phyloP scores from a whole-genome alignment of 805 yeast genomes.

The Candida methanosorbosa region DNA sequence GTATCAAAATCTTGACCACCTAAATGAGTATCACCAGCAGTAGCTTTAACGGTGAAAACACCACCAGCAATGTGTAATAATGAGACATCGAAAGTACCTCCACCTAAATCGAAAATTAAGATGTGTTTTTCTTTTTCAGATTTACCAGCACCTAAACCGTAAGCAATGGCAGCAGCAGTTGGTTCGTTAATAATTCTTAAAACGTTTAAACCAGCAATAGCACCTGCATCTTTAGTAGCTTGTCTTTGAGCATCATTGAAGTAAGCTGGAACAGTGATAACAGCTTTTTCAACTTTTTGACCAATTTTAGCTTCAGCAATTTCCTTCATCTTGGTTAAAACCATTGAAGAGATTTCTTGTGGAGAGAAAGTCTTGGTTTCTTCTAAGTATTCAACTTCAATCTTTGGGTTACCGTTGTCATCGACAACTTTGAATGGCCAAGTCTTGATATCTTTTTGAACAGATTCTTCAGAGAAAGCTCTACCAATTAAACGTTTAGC shows the following conservation, averaged over 20 bases:
- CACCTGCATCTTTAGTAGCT: conserved; percentile 96
- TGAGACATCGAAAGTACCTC: conserved; percentile 98
- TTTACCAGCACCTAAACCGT: conserved; percentile 92
- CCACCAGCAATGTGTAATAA: conserved; percentile 90
- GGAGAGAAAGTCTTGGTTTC: conserved; percentile 65
- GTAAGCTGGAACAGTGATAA: conserved; percentile 79
- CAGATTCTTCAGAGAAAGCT: conserved; percentile 66
- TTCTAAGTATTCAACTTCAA: conserved; percentile 62
- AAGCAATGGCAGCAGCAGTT: conserved; percentile 91
- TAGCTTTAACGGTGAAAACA: conserved; percentile 93
- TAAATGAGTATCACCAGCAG: conserved; percentile 99
- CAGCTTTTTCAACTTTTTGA: conserved; percentile 64
- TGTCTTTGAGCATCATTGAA: conserved; percentile 89
- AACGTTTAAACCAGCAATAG: conserved; percentile 89
- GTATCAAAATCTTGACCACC: conserved; percentile 99
- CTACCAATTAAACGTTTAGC: conserved; percentile 80
- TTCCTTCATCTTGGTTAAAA: conserved; percentile 75
- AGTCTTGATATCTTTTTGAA: conserved; percentile 85
- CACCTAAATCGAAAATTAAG: conserved; percentile 93
- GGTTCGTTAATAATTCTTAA: conserved; percentile 88
- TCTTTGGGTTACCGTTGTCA: conserved; percentile 57
- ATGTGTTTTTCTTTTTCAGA: conserved; percentile 79
- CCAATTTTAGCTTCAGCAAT: conserved; percentile 74
- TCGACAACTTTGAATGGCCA: conserved; percentile 75
- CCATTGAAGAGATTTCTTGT: conserved; percentile 71